These are phyloP conservation scores for Neonectria sp. DNA, from an alignment of 2,329 filamentous ascomycete species.

Conservation along the genomic window DNA sequence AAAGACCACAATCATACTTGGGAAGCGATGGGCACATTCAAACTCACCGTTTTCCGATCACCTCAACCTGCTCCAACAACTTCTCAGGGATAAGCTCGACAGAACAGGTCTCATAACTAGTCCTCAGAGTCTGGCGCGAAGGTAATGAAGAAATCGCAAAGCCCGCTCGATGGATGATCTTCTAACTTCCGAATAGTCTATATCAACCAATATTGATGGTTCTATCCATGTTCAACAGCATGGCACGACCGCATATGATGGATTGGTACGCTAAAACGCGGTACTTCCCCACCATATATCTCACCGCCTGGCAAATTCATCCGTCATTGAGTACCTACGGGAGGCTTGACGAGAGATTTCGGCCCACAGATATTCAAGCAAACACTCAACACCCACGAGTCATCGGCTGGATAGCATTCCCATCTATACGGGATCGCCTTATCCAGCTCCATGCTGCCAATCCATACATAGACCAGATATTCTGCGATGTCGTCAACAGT, in stretches of 20 bases:
- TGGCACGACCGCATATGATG: constrained; percentile 53
- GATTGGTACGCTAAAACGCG: constrained; percentile 58
- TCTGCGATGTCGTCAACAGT: constrained; percentile 51
- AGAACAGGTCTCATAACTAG: constrained; percentile 33
- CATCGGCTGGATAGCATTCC: constrained; percentile 51
- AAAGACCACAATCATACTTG: constrained; percentile 36
- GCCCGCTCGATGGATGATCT: neutral
- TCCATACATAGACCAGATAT: constrained; percentile 50
- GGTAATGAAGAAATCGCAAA: constrained; percentile 10
- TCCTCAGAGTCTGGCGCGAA: constrained; percentile 28
- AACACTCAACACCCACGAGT: constrained; percentile 44
- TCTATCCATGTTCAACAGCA: constrained; percentile 53
- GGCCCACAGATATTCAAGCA: constrained; percentile 47
- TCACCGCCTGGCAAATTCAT: constrained; percentile 53
- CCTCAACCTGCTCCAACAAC: constrained; percentile 45
- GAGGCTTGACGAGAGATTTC: constrained; percentile 47
- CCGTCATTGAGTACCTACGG: constrained; percentile 47
- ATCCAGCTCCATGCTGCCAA: constrained; percentile 51
- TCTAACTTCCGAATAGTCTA: constrained; percentile 29
- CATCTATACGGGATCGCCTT: constrained; percentile 46
- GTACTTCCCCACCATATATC: constrained; percentile 52
- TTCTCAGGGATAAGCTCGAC: constrained; percentile 44
- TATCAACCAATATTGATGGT: constrained; percentile 51
- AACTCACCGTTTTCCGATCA: constrained; percentile 52
- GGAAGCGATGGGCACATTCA: constrained; percentile 44